Conservation (phyloP, 495 filamentous ascomycete genomes). For the Talaromyces stipitatus region DNA sequence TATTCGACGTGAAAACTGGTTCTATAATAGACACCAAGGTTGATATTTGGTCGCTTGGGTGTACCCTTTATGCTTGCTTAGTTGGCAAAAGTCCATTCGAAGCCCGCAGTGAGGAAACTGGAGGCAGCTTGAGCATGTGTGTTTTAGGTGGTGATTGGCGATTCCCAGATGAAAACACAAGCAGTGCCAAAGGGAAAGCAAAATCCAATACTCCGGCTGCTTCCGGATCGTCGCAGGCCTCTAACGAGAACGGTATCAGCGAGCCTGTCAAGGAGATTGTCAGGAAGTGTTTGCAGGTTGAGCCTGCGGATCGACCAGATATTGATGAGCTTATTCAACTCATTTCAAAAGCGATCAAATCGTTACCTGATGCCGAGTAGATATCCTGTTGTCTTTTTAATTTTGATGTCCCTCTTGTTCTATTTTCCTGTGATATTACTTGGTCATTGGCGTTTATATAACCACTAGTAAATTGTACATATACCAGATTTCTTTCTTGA, state of each 20-base stretch:
- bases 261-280: constrained; percentile 79
- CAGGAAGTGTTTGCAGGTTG: constrained; percentile 81
- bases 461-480: background rate
- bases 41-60: constrained; percentile 95
- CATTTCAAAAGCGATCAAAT: constrained; percentile 66
- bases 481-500: background rate
- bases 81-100: constrained; percentile 97
- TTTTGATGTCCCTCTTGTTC: background rate
- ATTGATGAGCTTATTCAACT: constrained; percentile 80
- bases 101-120: constrained; percentile 89
- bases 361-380: constrained; percentile 53
- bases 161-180: constrained; percentile 74
- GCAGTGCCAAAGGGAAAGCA: constrained; percentile 48
- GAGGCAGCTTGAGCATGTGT: constrained; percentile 85
- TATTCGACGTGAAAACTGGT: constrained; percentile 96
- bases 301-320: constrained; percentile 84
- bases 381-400: background rate
- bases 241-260: constrained; percentile 45
- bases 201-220: constrained; percentile 27
- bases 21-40: constrained; percentile 92
- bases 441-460: background rate
- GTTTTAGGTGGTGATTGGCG: constrained; percentile 88
- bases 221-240: constrained; percentile 13
- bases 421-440: background rate
- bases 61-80: constrained; percentile 91